Conservation (phyloP, 495 filamentous ascomycete genomes). For the Penicillium subrubescens region DNA sequence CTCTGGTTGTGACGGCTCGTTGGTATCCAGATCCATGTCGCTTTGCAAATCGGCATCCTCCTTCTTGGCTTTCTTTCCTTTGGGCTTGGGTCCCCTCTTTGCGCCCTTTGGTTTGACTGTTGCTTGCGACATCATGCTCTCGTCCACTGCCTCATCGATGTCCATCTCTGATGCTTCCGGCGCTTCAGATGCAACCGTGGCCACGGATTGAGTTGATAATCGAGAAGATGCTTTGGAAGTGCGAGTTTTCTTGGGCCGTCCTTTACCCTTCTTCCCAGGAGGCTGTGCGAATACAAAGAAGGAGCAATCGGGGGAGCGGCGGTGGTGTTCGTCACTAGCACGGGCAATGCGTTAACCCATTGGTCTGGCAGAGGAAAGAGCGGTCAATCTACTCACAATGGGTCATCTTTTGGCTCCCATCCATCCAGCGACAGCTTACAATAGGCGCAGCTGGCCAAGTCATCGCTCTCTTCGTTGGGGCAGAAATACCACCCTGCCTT, state of each 20-base stretch:
- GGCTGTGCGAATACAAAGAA: conserved; percentile 68
- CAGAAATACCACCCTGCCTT: conserved; percentile 93
- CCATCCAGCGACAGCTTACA: conserved; percentile 83
- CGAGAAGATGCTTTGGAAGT: conserved; percentile 67
- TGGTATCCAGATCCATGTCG: conserved; percentile 36
- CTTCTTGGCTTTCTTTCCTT: conserved; percentile 56
- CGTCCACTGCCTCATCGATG: conserved; percentile 59
- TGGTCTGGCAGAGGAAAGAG: conserved; percentile 19
- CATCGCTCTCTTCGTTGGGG: conserved; percentile 74
- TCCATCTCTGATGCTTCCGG: conserved; percentile 57
- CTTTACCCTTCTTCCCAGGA: conserved; percentile 47
- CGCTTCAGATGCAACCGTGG: conserved; percentile 54
- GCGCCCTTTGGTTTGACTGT: conserved; percentile 55
- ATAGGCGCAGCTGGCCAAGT: conserved; percentile 86
- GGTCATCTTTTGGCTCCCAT: conserved; percentile 90
- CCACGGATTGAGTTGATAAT: conserved; percentile 67
- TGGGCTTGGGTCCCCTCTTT: conserved; percentile 49
- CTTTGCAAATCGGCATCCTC: conserved; percentile 57
- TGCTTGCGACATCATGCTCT: conserved; percentile 63
- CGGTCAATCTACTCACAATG: conserved; percentile 59
- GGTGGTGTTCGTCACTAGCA: conserved; percentile 79
- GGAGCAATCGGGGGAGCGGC: conserved; percentile 73
- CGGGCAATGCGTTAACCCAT: conserved; percentile 24
- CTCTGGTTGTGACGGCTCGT: conserved; percentile 33
- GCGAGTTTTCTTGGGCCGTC: conserved; percentile 55